Base-by-base conservation (phyloP, 1,284 basidiomycete species). In the Stygiomarasmius scandens region DNA sequence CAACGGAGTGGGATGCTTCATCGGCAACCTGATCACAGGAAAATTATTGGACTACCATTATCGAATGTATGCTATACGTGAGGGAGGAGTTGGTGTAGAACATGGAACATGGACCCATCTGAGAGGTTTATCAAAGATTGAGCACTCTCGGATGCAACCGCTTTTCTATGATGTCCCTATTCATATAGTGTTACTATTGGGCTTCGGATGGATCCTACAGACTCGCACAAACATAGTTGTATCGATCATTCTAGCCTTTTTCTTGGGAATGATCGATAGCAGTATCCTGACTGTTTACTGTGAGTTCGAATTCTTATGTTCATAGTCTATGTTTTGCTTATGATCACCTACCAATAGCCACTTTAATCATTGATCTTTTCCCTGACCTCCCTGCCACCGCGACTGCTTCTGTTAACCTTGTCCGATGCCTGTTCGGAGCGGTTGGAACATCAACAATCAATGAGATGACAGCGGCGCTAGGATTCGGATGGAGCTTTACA, bases 161-260 rank as follows among this genome's bases (percentile, higher is more conserved):
- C 46, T 58, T 2, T 25, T 3, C 16, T 50, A 48, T 16, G 41
- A 32, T 41, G 46, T 32, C n/a, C 56, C 56, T 9, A 3, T 43
- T 3, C 53, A 53, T 22, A 29, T 49, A n/a, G n/a, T 24, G 12
- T 34, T n/a, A 27, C 27, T 53, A 2, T 6, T 58, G 16, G 23
- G 25, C 4, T 58, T 53, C 23, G 50, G 50, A 23, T 52, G 50
- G 50, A 20, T 58, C 9, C 16, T 53, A 14, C 32, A 58, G 14
- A 29, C 32, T 2, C 50, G 38, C 11, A 32, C 24, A 10, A 44
- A 43, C 24, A 43, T 58, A 4, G 43, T 50, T 11, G 27, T 32
- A 5, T 29, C 56, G 4, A 27, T 58, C 8, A 41, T 53, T 16
- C 6, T 58, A 3, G 24, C 56, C 2, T 58, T 58, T 34, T 53